Conservation (phyloP, 805 yeast species). For the Ogataea pignaliae region DNA sequence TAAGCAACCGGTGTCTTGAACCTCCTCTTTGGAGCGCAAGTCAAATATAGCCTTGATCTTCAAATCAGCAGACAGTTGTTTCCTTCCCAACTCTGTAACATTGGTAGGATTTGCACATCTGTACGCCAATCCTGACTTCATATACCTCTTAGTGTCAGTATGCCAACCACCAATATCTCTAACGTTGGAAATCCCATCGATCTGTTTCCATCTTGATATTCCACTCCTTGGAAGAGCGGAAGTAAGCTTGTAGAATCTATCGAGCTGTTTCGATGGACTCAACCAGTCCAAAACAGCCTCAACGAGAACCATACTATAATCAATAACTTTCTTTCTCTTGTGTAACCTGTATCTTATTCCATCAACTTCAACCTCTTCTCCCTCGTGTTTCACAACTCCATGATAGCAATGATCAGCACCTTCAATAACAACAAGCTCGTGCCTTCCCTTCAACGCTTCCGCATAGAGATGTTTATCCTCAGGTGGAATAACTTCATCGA, state of each 20-base stretch:
- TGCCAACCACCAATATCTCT: conserved; percentile 81
- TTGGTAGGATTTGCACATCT: conserved; percentile 60
- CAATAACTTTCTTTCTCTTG: conserved; percentile 35
- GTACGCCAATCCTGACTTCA: conserved; percentile 50
- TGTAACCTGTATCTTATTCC: conserved; percentile 28
- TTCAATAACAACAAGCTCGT: conserved; percentile 52
- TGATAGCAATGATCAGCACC: conserved; percentile 81
- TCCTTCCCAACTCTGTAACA: conserved; percentile 48
- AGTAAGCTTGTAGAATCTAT: conserved; percentile 44
- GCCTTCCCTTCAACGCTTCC: conserved; percentile 53
- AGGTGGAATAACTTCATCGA: conserved; percentile 62
- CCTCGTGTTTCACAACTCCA: conserved; percentile 41
- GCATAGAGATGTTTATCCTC: conserved; percentile 59
- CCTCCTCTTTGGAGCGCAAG: conserved; percentile 59
- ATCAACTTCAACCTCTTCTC: conserved; percentile 15
- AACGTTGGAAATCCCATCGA: conserved; percentile 69
- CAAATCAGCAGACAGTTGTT: conserved; percentile 33
- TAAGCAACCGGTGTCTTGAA: conserved; percentile 41
- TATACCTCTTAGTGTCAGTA: conserved; percentile 35
- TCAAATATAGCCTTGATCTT: conserved; percentile 59
- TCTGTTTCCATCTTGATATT: conserved; percentile 47
- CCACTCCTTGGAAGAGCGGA: conserved; percentile 3
- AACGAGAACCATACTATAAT: conserved; percentile 54
- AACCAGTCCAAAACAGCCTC: conserved; percentile 46
- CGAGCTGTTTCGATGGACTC: conserved; percentile 37